Evolutionary conservation across 2,329 filamentous ascomycete species (phyloP), one percentile per base, ranked within the genome.

Genomic region (Grosmannia huntii): DNA sequence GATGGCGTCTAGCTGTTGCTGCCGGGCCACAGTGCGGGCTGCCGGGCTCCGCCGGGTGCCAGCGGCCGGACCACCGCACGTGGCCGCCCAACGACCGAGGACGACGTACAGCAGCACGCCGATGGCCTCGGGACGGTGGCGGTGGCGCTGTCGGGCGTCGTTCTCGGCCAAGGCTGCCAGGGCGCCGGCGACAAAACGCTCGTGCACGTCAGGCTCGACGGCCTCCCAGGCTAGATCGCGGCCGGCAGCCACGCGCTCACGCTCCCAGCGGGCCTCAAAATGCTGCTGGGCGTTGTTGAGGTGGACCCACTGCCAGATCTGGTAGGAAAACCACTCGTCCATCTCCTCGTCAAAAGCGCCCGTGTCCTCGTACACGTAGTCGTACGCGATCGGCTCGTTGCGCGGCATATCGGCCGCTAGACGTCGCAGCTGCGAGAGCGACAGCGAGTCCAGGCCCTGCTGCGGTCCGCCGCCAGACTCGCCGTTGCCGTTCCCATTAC

Each of bases 311-410:
- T 97, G 91, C 71, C 88, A 87, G 62, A 90, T 85, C 65, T 87
- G 87, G 72, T 97, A 96, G 57, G 86, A 84, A 71, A 99, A 99
- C 94, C 94, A 99, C 73, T 99, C 94, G 68, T 97, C 90, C 53
- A 99, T 78, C 75, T 99, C 94, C 62, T 94, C 89, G 21, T 88
- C 83, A 65, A 95, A 86, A 0, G 83, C 75, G 25, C 85, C 84
- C 58, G 81, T 80, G 70, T 92, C 87, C 28, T 80, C 75, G 72
- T 92, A 92, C 62, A 81, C 82, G 69, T 96, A 99, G 61, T 94
- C 90, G 75, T 99, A 99, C 12, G 84, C 83, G 50, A 80, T 76
- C 55, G 86, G 81, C 63, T 90, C 87, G 56, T 77, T 68, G 62
- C 81, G 82, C 19, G 86, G 86, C 64, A 89, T 83, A 60, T 91